A percentile compares a stretch with the other conserved stretches of the same genome.
These are phyloP conservation scores for Lentinus brumalis DNA, from an alignment of 768 basidiomycete genomes.

Conservation along the genomic window DNA sequence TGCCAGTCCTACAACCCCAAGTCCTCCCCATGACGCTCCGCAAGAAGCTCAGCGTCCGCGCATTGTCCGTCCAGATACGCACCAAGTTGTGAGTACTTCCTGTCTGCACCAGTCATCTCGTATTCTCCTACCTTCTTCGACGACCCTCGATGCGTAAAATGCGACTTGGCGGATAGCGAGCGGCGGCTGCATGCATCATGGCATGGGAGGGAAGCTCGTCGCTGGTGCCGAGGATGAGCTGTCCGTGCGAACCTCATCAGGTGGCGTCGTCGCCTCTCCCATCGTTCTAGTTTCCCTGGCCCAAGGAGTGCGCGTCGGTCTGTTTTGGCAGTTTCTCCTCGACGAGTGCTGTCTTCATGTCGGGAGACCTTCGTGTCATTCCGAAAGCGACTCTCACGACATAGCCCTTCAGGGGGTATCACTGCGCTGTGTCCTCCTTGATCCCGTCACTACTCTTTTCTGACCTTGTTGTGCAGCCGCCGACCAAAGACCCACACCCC, in stretches of 20 bases:
- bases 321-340: not conserved
- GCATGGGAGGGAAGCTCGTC: not conserved
- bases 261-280: not conserved
- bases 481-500: not conserved
- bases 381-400: too few relatives aligned
- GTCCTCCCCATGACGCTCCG: not conserved
- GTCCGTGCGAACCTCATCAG: not conserved
- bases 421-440: not conserved
- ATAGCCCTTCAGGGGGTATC: too few relatives aligned
- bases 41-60: conserved; percentile 3
- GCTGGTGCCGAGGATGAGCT: not conserved
- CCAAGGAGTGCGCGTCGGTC: not conserved
- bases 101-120: not conserved
- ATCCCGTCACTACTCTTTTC: not conserved
- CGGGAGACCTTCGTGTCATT: not conserved
- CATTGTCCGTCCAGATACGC: conserved; percentile 12
- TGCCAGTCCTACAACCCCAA: conserved; percentile 6
- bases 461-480: conserved; percentile 8
- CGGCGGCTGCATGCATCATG: not conserved
- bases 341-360: not conserved
- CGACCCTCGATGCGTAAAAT: not conserved
- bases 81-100: conserved; percentile 12
- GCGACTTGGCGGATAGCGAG: not conserved
- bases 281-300: not conserved
- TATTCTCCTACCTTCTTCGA: not conserved